phyloP scores from a whole-genome alignment of 306 rosid genomes.

The Citrullus colocynthis region DNA sequence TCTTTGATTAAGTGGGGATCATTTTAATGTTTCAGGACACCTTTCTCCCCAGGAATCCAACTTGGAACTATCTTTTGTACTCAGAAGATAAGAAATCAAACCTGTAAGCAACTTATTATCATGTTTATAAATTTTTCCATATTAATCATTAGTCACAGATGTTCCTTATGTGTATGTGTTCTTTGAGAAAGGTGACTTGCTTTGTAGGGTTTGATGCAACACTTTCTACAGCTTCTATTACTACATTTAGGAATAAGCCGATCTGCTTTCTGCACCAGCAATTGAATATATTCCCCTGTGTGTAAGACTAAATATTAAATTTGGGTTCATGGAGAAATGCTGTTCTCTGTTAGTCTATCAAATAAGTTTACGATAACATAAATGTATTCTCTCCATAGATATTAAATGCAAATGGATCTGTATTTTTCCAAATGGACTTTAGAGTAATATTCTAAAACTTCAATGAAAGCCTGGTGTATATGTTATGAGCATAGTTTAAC shows the following conservation, averaged over 20 bases:
- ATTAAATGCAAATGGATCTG: neutral
- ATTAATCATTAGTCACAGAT: neutral
- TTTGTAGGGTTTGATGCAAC: neutral
- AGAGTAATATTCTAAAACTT: neutral
- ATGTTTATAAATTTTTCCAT: neutral
- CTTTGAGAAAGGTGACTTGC: neutral
- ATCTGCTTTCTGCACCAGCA: neutral
- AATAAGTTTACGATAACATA: neutral
- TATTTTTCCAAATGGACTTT: neutral
- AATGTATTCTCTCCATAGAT: neutral
- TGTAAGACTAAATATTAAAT: neutral
- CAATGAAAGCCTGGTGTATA: no score
- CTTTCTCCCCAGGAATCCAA: conserved; percentile 59
- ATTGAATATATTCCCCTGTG: neutral
- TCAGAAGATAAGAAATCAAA: conserved; percentile 31
- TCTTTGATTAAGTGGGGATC: neutral
- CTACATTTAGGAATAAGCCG: neutral
- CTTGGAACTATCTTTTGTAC: conserved; percentile 50
- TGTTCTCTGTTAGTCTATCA: neutral
- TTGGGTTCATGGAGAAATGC: neutral
- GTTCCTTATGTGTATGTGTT: neutral
- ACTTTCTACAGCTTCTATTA: neutral
- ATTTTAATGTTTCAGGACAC: conserved; percentile 43
- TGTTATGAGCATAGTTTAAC: neutral
- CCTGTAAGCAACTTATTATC: conserved; percentile 11